Conservation (phyloP, 345 rosid genomes). For the Tarenaya hassleriana region DNA sequence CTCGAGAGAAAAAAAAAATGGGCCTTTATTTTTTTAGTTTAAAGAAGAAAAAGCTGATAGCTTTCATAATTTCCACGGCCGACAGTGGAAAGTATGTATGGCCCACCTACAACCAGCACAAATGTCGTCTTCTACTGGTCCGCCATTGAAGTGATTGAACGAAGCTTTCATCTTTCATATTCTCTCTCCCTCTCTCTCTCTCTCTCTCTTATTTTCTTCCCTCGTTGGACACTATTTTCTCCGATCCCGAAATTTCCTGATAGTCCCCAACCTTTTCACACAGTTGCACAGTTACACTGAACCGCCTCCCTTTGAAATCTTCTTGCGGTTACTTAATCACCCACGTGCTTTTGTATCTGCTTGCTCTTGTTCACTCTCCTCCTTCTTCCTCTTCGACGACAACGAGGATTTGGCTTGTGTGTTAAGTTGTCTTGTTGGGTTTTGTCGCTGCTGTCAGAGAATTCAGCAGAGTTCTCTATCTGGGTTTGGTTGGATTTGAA, state of each 20-base stretch:
- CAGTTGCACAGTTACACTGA: conserved; percentile 25
- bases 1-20: neutral
- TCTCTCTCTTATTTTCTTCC: conserved; percentile 3
- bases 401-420: neutral
- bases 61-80: conserved; percentile 21
- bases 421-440: conserved; percentile 7
- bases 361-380: conserved; percentile 22
- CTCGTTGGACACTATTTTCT: neutral
- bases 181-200: conserved; percentile 20
- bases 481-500: neutral
- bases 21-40: neutral
- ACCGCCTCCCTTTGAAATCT: conserved; percentile 25
- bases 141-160: conserved; percentile 29
- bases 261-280: conserved; percentile 15
- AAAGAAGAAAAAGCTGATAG: conserved; percentile 11
- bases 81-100: conserved; percentile 27
- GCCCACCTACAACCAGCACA: conserved; percentile 22
- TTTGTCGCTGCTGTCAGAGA: conserved; percentile 11
- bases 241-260: conserved; percentile 21
- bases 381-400: conserved; percentile 19
- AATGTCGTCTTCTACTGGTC: conserved; percentile 25
- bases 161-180: conserved; percentile 24
- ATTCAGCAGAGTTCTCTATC: conserved; percentile 16
- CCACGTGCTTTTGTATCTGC: conserved; percentile 23
- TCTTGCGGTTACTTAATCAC: conserved; percentile 16